These are phyloP conservation scores for Lathyrus sativus DNA, from an alignment of 306 rosid genomes.

Conservation along the genomic window DNA sequence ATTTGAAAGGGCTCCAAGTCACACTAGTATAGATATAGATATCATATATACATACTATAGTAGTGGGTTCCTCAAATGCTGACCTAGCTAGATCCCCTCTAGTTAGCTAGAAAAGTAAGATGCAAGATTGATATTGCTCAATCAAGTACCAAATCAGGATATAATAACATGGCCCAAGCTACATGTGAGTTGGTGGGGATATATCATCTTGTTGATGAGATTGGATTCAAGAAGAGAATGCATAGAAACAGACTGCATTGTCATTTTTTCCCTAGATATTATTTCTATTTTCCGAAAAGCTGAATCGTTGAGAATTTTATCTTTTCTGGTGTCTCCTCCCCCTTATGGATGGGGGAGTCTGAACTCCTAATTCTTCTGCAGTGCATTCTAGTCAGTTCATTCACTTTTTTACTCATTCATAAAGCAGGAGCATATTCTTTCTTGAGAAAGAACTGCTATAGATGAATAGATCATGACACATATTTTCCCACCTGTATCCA, in stretches of 20 bases:
- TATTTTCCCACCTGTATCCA: neutral
- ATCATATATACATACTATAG: slow-evolving; percentile 1
- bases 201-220: slow-evolving; percentile 7
- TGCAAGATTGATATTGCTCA: neutral
- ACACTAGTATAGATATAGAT: neutral
- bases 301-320: neutral
- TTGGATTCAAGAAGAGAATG: neutral
- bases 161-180: neutral
- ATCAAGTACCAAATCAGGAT: neutral
- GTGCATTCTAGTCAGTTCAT: neutral
- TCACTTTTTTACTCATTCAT: neutral
- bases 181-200: slow-evolving; percentile 10
- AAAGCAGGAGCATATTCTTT: neutral
- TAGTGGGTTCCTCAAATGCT: neutral
- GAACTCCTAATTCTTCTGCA: neutral
- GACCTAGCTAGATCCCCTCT: neutral
- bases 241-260: neutral
- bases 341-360: neutral
- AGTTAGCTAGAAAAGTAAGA: slow-evolving; percentile 13
- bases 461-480: neutral
- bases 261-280: neutral
- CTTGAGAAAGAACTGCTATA: neutral
- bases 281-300: no score
- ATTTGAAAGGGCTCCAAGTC: slow-evolving; percentile 11
- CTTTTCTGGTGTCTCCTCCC: neutral